phyloP scores from a whole-genome alignment of 2,329 filamentous ascomycete genomes.

The Aspergillus quadricinctus region DNA sequence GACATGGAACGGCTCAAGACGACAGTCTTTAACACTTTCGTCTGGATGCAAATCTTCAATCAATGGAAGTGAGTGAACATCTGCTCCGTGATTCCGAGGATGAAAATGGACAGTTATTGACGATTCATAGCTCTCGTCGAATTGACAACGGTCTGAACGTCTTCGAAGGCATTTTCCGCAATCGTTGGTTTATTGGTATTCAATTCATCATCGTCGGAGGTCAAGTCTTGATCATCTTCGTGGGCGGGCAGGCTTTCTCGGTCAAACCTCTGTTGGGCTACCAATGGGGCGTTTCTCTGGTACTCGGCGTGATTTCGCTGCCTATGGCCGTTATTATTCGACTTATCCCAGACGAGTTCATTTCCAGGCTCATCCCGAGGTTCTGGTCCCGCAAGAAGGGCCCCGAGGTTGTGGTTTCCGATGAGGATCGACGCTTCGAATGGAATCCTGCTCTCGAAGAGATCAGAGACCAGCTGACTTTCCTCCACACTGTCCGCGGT shows the following conservation, averaged over 20 bases:
- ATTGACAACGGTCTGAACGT: constrained; percentile 44
- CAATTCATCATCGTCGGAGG: constrained; percentile 63
- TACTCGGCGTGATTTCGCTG: constrained; percentile 64
- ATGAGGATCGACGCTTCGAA: constrained; percentile 44
- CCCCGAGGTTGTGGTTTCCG: constrained; percentile 42
- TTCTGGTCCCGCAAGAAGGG: constrained; percentile 35
- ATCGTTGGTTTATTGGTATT: constrained; percentile 54
- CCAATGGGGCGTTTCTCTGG: constrained; percentile 67
- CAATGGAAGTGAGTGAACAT: constrained; percentile 38
- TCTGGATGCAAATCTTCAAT: constrained; percentile 49
- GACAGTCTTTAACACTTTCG: constrained; percentile 44
- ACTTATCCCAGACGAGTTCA: constrained; percentile 55
- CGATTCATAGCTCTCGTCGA: constrained; percentile 30
- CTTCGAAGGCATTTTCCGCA: constrained; percentile 40
- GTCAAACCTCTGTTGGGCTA: constrained; percentile 57
- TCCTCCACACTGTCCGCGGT: constrained; percentile 60
- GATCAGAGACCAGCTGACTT: constrained; percentile 60
- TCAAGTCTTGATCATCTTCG: constrained; percentile 67
- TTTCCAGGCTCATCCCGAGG: constrained; percentile 41
- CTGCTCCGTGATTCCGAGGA: background rate
- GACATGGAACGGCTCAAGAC: constrained; percentile 29
- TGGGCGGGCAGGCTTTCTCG: constrained; percentile 64
- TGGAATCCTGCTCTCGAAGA: constrained; percentile 61
- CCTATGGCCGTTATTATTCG: constrained; percentile 60
- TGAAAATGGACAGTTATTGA: background rate